Evolutionary conservation across 2,329 filamentous ascomycete species (phyloP).

Genomic region (Talaromyces sp.): DNA sequence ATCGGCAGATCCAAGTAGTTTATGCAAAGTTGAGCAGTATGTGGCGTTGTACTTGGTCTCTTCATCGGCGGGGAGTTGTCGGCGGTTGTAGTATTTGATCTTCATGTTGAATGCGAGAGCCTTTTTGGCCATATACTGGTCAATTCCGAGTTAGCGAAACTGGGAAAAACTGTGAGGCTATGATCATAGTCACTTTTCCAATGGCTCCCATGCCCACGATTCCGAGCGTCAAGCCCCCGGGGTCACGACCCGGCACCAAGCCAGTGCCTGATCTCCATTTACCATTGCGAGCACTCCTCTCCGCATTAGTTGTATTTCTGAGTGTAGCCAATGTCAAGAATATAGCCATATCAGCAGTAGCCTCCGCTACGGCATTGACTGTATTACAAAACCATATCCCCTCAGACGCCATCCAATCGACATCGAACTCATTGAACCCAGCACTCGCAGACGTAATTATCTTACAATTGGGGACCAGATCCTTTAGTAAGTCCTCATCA

Average conservation of each 20-base stretch:
- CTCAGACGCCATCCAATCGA: slow-evolving; percentile 41
- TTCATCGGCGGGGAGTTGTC: slow-evolving; percentile 49
- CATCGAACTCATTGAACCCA: slow-evolving; percentile 49
- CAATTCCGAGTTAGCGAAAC: not conserved
- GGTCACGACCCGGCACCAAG: slow-evolving; percentile 66
- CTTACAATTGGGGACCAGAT: slow-evolving; percentile 42
- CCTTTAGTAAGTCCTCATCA: slow-evolving; percentile 42
- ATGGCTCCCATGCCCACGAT: slow-evolving; percentile 78
- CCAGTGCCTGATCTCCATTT: slow-evolving; percentile 54
- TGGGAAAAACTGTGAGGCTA: not conserved
- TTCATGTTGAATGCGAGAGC: slow-evolving; percentile 25
- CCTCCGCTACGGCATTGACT: slow-evolving; percentile 68
- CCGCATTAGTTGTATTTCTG: slow-evolving; percentile 60
- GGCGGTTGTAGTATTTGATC: slow-evolving; percentile 31
- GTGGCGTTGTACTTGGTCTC: slow-evolving; percentile 18
- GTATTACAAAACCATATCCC: slow-evolving; percentile 61
- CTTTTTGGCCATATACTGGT: slow-evolving; percentile 13
- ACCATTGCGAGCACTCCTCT: slow-evolving; percentile 55
- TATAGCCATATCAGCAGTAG: slow-evolving; percentile 70
- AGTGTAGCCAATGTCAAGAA: slow-evolving; percentile 72
- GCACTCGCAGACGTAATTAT: slow-evolving; percentile 49
- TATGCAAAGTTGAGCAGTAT: slow-evolving; percentile 56
- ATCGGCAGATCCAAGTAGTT: slow-evolving; percentile 61
- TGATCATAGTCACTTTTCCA: slow-evolving; percentile 52
- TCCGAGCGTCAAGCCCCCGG: slow-evolving; percentile 66